Evolutionary conservation across 2,329 filamentous ascomycete species (phyloP).

Genomic region (Penicillium sp.): DNA sequence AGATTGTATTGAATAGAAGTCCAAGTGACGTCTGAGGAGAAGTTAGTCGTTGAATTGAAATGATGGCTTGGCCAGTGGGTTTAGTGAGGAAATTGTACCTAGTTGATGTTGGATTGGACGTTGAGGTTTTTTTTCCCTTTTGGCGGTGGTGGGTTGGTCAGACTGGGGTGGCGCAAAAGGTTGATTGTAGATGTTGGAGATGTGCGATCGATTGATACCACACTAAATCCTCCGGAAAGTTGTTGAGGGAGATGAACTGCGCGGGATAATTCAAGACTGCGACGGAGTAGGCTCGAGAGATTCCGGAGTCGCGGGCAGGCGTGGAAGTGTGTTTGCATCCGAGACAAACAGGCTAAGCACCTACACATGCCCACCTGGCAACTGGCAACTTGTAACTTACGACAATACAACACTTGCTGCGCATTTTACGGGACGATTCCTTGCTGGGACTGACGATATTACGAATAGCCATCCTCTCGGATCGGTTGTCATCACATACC

Average conservation of each 20-base stretch:
- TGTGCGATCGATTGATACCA: not conserved
- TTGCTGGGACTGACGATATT: not conserved
- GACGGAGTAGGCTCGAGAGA: not conserved
- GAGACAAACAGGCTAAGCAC: conserved; percentile 34
- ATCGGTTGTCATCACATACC: not conserved
- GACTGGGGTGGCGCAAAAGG: not conserved
- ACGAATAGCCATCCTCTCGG: too few species aligned
- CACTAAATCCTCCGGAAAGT: not conserved
- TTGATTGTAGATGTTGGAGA: not conserved
- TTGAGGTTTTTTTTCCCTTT: too few species aligned
- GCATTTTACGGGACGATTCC: conserved; percentile 1
- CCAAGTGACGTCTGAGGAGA: too few species aligned
- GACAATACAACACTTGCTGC: not conserved
- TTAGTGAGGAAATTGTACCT: too few species aligned
- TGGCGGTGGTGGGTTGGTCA: conserved; percentile 5
- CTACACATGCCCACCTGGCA: conserved; percentile 31
- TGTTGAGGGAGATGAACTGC: not conserved
- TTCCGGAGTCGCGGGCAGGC: conserved; percentile 10
- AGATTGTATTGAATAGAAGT: too few species aligned
- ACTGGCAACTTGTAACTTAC: conserved; percentile 27
- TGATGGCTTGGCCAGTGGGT: too few species aligned
- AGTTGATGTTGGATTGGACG: too few species aligned
- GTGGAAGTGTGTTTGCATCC: conserved; percentile 30
- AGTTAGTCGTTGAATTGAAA: too few species aligned
- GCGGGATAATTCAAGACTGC: conserved; percentile 1